Evolutionary conservation across 2,329 filamentous ascomycete genomes (phyloP), one percentile per base, ranked within the genome.

Genomic region (Cercospora zeae-maydis): DNA sequence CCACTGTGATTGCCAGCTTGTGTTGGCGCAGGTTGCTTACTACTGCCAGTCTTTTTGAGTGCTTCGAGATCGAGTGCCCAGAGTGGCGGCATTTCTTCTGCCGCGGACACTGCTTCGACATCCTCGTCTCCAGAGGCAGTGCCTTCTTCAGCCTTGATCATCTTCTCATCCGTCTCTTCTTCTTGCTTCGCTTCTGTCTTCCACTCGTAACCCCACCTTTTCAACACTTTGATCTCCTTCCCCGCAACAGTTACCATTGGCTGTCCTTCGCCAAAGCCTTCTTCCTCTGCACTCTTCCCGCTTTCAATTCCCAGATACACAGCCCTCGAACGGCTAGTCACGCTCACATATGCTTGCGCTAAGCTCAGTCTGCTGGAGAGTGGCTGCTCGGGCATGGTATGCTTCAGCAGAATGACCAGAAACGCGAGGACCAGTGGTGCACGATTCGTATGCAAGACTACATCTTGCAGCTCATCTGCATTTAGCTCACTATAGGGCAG

Each of bases 301-400:
- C 81, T 84, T 65, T 90, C 86, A 19, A 96, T 79, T 0, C 92
- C 92, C 31, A 96, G 77, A 66, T 84, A 89, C 30, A 88, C 82
- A 9, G 92, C 92, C 76, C 93, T 93, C 36, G 85, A 86, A 67
- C 87, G 84, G 64, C 89, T 92, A 72, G 93, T 95, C 30, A 87
- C 86, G 73, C 90, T 93, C 14, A 96, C 90, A 1, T 95, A 87
- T 0, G 90, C 91, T 75, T 96, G 92, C 0, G 88, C 90, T 19
- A 96, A 79, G 72, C 91, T 96, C 19, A 96, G 78, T 52, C 91
- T 83, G 73, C 91, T 93, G n/a, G 90, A 95, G 2, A 88, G 81
- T 2, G 92, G 92, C 73, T 96, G 92, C 68, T 90, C 88, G 0
- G 92, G 90, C 88, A 93, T 93, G 0, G 91, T 96, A 72, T 89